phyloP scores from a whole-genome alignment of 140 eudicot species.

The Ambrosia hybrid region DNA sequence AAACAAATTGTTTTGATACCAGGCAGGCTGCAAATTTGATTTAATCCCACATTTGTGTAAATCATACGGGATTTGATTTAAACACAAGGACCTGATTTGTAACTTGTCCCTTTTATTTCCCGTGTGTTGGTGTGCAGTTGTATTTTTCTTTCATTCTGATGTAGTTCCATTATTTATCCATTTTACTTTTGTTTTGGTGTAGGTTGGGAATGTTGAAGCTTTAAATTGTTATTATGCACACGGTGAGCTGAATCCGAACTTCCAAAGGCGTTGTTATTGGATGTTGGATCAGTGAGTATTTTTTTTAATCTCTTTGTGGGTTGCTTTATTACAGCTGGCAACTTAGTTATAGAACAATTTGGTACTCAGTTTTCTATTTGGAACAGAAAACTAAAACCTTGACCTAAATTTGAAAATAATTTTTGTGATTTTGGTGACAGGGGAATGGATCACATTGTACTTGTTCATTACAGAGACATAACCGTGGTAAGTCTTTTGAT shows the following conservation, averaged over 20 bases:
- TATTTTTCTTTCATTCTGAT: neutral
- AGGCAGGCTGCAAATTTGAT: neutral
- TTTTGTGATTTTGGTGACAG: slow-evolving; percentile 40
- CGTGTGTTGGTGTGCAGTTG: neutral
- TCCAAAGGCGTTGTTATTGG: slow-evolving; percentile 98
- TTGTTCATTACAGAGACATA: slow-evolving; percentile 95
- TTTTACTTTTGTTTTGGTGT: slow-evolving; percentile 15
- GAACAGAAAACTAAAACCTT: slow-evolving; percentile 4
- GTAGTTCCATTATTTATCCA: neutral
- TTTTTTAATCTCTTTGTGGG: slow-evolving; percentile 17
- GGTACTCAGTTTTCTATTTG: neutral
- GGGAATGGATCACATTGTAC: slow-evolving; percentile 91
- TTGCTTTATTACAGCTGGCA: slow-evolving; percentile 13
- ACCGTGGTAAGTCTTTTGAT: slow-evolving; percentile 53
- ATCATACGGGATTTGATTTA: neutral
- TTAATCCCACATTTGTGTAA: neutral
- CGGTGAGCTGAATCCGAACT: slow-evolving; percentile 71
- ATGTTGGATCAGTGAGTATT: slow-evolving; percentile 93
- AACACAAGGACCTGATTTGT: slow-evolving; percentile 9
- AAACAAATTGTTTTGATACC: neutral
- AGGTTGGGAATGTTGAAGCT: slow-evolving; percentile 96
- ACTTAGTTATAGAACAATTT: neutral
- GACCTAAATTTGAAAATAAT: neutral
- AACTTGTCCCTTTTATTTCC: neutral
- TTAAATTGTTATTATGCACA: slow-evolving; percentile 95